Evolutionary conservation across 2,329 filamentous ascomycete genomes (phyloP).

Genomic region (Colletotrichum brevisporum): DNA sequence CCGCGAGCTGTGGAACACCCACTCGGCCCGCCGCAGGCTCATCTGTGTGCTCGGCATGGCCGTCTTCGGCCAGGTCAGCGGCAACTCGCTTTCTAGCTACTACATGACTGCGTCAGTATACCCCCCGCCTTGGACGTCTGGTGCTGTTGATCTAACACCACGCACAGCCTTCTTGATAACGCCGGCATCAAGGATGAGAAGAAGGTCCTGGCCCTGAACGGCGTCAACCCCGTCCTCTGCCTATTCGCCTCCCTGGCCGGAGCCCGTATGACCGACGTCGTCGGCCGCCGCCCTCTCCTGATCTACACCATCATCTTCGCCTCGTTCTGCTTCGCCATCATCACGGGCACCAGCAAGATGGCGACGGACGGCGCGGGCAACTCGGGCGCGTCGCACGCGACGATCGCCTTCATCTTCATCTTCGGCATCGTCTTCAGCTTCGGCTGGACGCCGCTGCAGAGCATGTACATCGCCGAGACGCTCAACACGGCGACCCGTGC

Average conservation of each 20-base stretch:
- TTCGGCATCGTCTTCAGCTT: conserved; percentile 67
- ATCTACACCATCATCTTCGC: conserved; percentile 62
- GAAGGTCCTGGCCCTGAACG: conserved; percentile 64
- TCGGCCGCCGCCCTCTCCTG: conserved; percentile 70
- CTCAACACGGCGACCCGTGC: conserved; percentile 60
- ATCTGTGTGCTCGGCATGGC: conserved; percentile 66
- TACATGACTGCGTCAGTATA: conserved; percentile 46
- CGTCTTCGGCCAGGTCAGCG: conserved; percentile 67
- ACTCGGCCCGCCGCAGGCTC: conserved; percentile 63
- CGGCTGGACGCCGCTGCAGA: conserved; percentile 65
- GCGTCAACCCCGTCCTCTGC: conserved; percentile 67
- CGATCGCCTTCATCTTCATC: conserved; percentile 66
- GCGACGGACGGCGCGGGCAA: conserved; percentile 53
- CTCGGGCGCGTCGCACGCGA: conserved; percentile 56
- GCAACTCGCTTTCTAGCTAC: conserved; percentile 64
- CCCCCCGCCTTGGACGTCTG: not conserved
- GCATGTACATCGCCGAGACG: conserved; percentile 64
- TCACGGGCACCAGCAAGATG: conserved; percentile 63
- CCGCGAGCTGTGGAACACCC: conserved; percentile 64
- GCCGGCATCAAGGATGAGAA: conserved; percentile 65
- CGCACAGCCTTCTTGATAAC: conserved; percentile 56
- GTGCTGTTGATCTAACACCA: conserved; percentile 61
- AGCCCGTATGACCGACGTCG: conserved; percentile 67
- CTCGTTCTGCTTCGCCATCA: conserved; percentile 62
- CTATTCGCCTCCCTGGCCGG: conserved; percentile 66